Percentiles rank a stretch among this genome's conserved stretches.
phyloP scores from a whole-genome alignment of 331 rosid species.

The Pyrus hybrid region DNA sequence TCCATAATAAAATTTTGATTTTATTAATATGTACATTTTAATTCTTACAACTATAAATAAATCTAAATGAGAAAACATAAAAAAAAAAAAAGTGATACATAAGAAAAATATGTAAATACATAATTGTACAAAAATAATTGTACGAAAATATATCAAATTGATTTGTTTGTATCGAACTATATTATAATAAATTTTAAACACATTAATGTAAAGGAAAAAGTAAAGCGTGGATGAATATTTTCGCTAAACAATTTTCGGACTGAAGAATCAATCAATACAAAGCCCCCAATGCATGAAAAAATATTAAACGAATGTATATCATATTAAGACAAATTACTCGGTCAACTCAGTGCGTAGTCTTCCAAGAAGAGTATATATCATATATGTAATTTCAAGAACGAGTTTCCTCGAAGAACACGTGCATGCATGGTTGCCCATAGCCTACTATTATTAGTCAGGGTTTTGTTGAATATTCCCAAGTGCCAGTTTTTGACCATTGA shows the following conservation, averaged over 20 bases:
- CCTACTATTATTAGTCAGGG: not conserved
- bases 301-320: not conserved
- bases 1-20: too few species aligned
- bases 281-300: not conserved
- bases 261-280: not conserved
- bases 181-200: too few species aligned
- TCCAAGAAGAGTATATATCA: conserved; percentile 10
- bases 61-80: too few species aligned
- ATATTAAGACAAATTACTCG: not conserved
- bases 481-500: conserved; percentile 48
- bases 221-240: not conserved
- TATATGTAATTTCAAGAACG: conserved; percentile 3
- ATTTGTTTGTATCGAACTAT: too few species aligned
- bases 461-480: not conserved
- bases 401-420: conserved; percentile 16
- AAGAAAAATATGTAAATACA: too few species aligned
- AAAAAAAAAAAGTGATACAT: too few species aligned
- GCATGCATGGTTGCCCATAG: not conserved
- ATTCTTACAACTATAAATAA: too few species aligned
- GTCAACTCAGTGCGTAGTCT: conserved; percentile 16
- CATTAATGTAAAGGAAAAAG: not conserved
- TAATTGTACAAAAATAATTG: too few species aligned
- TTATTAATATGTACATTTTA: too few species aligned
- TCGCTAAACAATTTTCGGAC: not conserved
- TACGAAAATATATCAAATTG: too few species aligned